A percentile compares a stretch with the other conserved stretches of the same genome.
phyloP scores from a whole-genome alignment of 352 stramenopile genomes.

The Globisporangium sylvaticum region DNA sequence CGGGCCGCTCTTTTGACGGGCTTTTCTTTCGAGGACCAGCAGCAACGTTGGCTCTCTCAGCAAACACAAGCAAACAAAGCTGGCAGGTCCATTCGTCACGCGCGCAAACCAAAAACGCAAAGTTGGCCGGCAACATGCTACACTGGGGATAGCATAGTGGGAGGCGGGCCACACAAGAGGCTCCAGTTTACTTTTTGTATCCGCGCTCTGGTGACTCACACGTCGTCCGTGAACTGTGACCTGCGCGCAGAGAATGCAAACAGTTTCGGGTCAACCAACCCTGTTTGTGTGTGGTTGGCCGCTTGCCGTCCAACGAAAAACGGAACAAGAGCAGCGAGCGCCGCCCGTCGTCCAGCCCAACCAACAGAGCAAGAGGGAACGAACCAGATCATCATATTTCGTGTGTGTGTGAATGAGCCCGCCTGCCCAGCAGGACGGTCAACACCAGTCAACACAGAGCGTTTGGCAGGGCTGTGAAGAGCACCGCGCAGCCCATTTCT shows the following conservation, averaged over 20 bases:
- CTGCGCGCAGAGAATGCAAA: too few relatives aligned
- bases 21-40: too few relatives aligned
- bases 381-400: neutral
- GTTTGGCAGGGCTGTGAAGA: neutral
- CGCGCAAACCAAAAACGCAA: neutral
- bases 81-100: neutral
- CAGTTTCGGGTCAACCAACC: too few relatives aligned
- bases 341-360: too few relatives aligned
- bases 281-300: too few relatives aligned
- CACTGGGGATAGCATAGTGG: neutral
- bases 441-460: neutral
- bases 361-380: too few relatives aligned
- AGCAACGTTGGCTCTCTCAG: too few relatives aligned
- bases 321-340: neutral
- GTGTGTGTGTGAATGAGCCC: neutral
- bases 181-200: neutral
- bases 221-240: too few relatives aligned
- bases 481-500: too few relatives aligned
- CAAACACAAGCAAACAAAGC: too few relatives aligned
- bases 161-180: neutral
- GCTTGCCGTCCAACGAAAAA: neutral
- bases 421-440: neutral
- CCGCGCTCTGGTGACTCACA: neutral
- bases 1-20: too few relatives aligned
- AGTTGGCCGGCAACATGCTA: neutral